Base-by-base conservation (phyloP, 2,329 filamentous ascomycete species). In the Venturia asperata region DNA sequence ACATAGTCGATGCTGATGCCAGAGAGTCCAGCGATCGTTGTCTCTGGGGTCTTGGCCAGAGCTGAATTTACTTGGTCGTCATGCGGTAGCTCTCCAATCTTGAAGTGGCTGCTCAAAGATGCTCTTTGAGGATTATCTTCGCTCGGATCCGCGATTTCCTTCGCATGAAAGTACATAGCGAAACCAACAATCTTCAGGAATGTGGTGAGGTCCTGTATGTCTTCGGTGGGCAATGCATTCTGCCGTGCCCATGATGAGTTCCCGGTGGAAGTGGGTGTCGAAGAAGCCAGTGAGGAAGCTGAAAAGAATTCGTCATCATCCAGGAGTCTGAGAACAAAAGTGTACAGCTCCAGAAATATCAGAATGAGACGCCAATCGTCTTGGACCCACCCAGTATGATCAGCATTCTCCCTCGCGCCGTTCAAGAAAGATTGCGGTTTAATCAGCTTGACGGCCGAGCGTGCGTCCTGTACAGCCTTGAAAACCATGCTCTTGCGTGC, bases 281-380 rank as follows among this genome's bases (percentile, higher is more conserved):
- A 62, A 19, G 45, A 58, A 37, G 21, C 24, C n/a, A 61, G 42
- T 61, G 63, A 9, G 13, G 65, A 64, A 61, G 62, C 45, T n/a
- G 85, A 84, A 67, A 96, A 89, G 73, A 99, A 99, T 70, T 99
- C 94, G 69, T 97, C 93, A 68, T 99, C 94, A 70, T 99, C 94
- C 74, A 93, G 96, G 42, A 97, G 85, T 70, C 94, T 89, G 15
- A 97, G 80, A 2, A 97, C 86, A 73, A 97, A 97, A 1, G 89
- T 91, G 73, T 97, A 99, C 0, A 99, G 83, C 71, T 99, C 94
- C 6, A 99, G 82, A 72, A 99, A 97, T 0, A 99, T 82, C 0
- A 97, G 80, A 52, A 96, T 85, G 0, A 94, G 87, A 21, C 89
- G 87, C 94, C 94, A 99, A 72, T 97, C 91, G 69, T 87, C 83